Conservation (phyloP, 148 eudicot genomes). For the Gaultheria prostrata region DNA sequence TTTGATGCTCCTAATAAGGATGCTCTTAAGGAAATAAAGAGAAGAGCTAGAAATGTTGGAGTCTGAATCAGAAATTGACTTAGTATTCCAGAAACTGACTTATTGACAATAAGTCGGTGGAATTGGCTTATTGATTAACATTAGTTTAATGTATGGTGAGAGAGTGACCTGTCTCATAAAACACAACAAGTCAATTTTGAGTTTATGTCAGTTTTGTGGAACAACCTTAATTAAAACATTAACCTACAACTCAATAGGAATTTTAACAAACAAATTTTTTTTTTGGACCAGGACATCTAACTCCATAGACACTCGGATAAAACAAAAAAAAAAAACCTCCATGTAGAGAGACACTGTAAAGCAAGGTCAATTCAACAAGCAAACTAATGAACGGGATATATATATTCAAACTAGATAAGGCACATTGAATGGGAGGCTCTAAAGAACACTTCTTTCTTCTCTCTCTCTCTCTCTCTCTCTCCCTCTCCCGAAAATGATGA, state of each 20-base stretch:
- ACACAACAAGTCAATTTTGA: too few relatives aligned
- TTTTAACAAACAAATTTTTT: too few relatives aligned
- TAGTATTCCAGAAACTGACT: too few relatives aligned
- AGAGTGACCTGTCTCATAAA: too few relatives aligned
- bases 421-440: conserved; percentile 23
- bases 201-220: too few relatives aligned
- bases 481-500: conserved; percentile 34
- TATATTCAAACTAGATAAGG: conserved; percentile 27
- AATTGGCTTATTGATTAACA: too few relatives aligned
- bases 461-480: conserved; percentile 13
- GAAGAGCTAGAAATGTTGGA: not conserved
- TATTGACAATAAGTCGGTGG: too few relatives aligned
- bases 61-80: not conserved
- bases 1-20: too few relatives aligned
- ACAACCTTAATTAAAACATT: not conserved
- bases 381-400: not conserved
- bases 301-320: too few relatives aligned
- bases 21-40: not conserved
- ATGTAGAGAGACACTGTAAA: not conserved
- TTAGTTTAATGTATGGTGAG: too few relatives aligned
- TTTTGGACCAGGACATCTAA: too few relatives aligned
- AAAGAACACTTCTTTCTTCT: conserved; percentile 18
- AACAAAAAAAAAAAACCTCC: not conserved
- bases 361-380: not conserved
- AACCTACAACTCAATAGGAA: not conserved